These are phyloP conservation scores for Monotropa hypopitys DNA, from an alignment of 179 eudicot species.

Conservation along the genomic window DNA sequence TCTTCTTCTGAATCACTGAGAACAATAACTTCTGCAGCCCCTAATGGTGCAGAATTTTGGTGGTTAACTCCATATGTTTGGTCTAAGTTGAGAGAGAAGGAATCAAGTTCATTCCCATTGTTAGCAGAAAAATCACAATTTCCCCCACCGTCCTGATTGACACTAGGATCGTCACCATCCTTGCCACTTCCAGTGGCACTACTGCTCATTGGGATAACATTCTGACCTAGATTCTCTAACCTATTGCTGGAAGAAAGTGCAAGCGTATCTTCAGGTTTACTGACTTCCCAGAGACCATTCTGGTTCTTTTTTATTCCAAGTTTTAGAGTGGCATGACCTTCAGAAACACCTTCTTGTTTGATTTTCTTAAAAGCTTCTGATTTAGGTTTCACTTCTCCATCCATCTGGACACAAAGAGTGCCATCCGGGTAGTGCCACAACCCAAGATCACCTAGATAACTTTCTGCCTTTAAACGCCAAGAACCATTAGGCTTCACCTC, in stretches of 20 bases:
- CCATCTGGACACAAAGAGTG: slow-evolving; percentile 31
- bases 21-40: slow-evolving; percentile 57
- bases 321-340: slow-evolving; percentile 41
- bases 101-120: slow-evolving; percentile 57
- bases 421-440: slow-evolving; percentile 75
- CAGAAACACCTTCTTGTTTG: slow-evolving; percentile 48
- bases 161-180: slow-evolving; percentile 80
- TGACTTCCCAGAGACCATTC: slow-evolving; percentile 80
- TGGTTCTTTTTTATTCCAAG: slow-evolving; percentile 70
- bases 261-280: slow-evolving; percentile 38
- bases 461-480: slow-evolving; percentile 68
- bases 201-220: slow-evolving; percentile 75
- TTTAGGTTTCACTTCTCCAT: slow-evolving; percentile 34
- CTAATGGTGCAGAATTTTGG: slow-evolving; percentile 32
- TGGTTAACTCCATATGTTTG: slow-evolving; percentile 26
- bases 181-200: slow-evolving; percentile 82
- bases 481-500: slow-evolving; percentile 85
- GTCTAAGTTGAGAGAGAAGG: slow-evolving; percentile 47
- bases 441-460: slow-evolving; percentile 59
- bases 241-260: slow-evolving; percentile 39
- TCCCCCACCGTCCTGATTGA: slow-evolving; percentile 60
- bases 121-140: slow-evolving; percentile 43
- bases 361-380: slow-evolving; percentile 40
- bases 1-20: slow-evolving; percentile 99
- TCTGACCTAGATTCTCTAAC: slow-evolving; percentile 31